Base-by-base conservation (phyloP, 352 stramenopile species). In the Globisporangium splendens region DNA sequence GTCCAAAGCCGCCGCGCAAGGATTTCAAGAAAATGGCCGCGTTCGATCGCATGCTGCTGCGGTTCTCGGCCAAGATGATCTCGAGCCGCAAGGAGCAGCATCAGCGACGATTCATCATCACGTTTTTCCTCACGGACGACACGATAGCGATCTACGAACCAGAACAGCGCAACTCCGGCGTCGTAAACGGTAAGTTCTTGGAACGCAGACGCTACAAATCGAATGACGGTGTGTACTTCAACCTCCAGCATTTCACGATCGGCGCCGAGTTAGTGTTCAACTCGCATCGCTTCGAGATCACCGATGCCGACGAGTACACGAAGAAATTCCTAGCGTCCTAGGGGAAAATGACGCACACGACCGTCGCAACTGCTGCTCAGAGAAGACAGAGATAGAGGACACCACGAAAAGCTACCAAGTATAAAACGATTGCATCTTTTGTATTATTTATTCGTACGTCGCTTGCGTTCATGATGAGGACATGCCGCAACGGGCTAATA, bases 161-260 rank as follows among this genome's bases (percentile, higher is more conserved):
- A 0, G 77, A 91, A 56, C 56, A 78, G 54, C 80, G 78, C 63
- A 95, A 94, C 68, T 89, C 80, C 33, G 86, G 86, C 42, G 69
- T 91, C 49, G 72, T 89, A n/a, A 83, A 83, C 46, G 85, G 83
- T 65, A 92, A 93, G 54, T 95, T 94, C 65, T 79, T 95, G 38
- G 86, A 95, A 56, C 81, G 86, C 17, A 80, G 84, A 3, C 57
- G 61, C 2, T 90, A 92, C 69, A 91, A 92, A 59, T 75, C 62
- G 24, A 68, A 69, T 10, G 68, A 87, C 46, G 83, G 83, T 24
- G 61, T 71, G 50, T 69, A 72, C 28, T 91, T 88, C 60, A 54
- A 65, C 20, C 70, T 91, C 46, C 65, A 72, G 21, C 70, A 91
- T 62, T 86, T 91, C 52, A 46, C 62, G n/a, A 60, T 91, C 18